Evolutionary conservation across 768 basidiomycete genomes (phyloP).

Genomic region (Boletus reticulatus): DNA sequence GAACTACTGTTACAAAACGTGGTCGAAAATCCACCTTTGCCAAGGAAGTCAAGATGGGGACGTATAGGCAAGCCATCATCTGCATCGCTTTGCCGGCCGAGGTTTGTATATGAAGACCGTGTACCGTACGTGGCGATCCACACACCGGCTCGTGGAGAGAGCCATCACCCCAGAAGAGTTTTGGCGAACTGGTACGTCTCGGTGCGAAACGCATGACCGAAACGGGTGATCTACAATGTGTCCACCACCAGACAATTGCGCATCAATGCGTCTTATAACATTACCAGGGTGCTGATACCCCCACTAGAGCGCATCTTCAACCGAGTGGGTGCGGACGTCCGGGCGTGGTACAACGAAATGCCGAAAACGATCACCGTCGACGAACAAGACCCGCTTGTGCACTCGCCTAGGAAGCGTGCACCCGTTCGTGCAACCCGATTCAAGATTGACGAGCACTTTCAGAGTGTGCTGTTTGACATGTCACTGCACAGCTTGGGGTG

Average conservation of each 20-base stretch:
- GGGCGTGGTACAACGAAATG: slow-evolving; percentile 5
- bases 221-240: not conserved
- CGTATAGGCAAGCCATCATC: slow-evolving; percentile 64
- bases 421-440: slow-evolving; percentile 34
- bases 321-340: slow-evolving; percentile 34
- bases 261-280: slow-evolving; percentile 90
- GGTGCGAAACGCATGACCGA: not conserved
- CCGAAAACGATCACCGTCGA: slow-evolving; percentile 27
- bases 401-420: slow-evolving; percentile 38
- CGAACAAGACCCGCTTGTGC: slow-evolving; percentile 33
- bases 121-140: slow-evolving; percentile 79
- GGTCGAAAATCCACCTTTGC: slow-evolving; percentile 87
- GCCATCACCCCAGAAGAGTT: slow-evolving; percentile 71
- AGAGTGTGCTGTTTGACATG: slow-evolving; percentile 68
- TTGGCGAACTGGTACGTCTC: slow-evolving; percentile 55
- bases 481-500: slow-evolving; percentile 49
- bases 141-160: slow-evolving; percentile 69
- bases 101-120: slow-evolving; percentile 81
- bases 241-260: slow-evolving; percentile 53
- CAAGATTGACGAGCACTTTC: slow-evolving; percentile 77
- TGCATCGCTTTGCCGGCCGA: not conserved
- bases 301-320: slow-evolving; percentile 90
- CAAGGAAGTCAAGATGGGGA: slow-evolving; percentile 91
- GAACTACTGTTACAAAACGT: slow-evolving; percentile 79
- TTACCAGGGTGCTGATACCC: slow-evolving; percentile 81